Evolutionary conservation across 2,329 filamentous ascomycete species (phyloP).

Genomic region (Phoma sp.): DNA sequence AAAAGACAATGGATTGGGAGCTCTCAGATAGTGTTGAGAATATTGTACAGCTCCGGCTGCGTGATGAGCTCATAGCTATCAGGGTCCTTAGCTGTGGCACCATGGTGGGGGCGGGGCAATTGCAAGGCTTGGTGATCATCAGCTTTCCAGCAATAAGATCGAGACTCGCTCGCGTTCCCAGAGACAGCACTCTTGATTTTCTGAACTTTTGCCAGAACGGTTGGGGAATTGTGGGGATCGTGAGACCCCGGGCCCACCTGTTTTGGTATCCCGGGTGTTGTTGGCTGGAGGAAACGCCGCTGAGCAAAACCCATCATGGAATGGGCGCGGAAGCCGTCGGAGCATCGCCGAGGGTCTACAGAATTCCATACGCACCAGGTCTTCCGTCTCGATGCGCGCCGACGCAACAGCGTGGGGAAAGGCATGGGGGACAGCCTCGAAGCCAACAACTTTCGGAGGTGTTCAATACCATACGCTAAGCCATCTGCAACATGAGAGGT

Average conservation of each 20-base stretch:
- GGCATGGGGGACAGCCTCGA: not conserved
- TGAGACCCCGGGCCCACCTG: slow-evolving; percentile 39
- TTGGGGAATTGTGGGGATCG: slow-evolving; percentile 39
- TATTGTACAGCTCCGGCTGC: slow-evolving; percentile 34
- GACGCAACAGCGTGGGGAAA: not conserved
- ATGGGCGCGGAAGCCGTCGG: slow-evolving; percentile 4
- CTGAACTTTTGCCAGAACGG: slow-evolving; percentile 28
- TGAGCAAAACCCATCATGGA: slow-evolving; percentile 2
- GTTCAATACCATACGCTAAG: too few species aligned
- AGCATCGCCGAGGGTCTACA: slow-evolving; percentile 10
- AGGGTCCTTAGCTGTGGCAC: slow-evolving; percentile 25
- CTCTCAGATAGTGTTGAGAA: slow-evolving; percentile 40
- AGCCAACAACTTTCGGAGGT: not conserved
- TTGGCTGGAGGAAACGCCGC: slow-evolving; percentile 34
- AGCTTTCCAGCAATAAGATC: slow-evolving; percentile 26
- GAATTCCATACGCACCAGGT: too few species aligned
- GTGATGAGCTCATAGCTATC: slow-evolving; percentile 48
- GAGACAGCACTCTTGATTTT: slow-evolving; percentile 24
- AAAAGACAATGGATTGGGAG: slow-evolving; percentile 2
- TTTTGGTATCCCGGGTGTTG: slow-evolving; percentile 32
- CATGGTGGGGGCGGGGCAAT: slow-evolving; percentile 44
- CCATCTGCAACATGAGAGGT: too few species aligned
- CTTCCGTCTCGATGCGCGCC: slow-evolving; percentile 2
- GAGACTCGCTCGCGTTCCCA: slow-evolving; percentile 15
- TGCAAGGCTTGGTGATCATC: slow-evolving; percentile 28